Evolutionary conservation across 495 filamentous ascomycete species (phyloP).

Genomic region (Annulohypoxylon bovei): DNA sequence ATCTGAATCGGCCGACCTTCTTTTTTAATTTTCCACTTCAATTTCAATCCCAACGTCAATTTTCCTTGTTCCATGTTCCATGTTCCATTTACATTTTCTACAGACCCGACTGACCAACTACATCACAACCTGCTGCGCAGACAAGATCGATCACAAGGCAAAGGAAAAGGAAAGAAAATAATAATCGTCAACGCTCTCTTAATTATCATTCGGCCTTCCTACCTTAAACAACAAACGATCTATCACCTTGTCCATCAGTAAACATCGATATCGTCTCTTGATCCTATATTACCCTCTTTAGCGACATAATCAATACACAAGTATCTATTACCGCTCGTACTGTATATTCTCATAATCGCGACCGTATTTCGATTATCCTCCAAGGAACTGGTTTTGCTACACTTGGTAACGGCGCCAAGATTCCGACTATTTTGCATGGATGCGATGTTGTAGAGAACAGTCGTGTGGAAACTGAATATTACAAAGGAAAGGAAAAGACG

Average conservation of each 20-base stretch:
- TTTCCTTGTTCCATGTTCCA: constrained; percentile 35
- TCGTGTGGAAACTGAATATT: constrained; percentile 11
- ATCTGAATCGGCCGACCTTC: constrained; percentile 31
- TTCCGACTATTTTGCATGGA: background rate
- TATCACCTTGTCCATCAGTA: background rate
- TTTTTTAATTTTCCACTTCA: constrained; percentile 10
- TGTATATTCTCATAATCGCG: background rate
- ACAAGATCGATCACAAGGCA: background rate
- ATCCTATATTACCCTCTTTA: constrained; percentile 3
- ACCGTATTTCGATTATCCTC: background rate
- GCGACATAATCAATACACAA: background rate
- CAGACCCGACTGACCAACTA: constrained; percentile 38
- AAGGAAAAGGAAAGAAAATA: background rate
- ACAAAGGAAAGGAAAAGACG: background rate
- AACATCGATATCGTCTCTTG: background rate
- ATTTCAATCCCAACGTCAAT: background rate
- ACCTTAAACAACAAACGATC: constrained; percentile 12
- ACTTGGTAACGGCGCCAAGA: background rate
- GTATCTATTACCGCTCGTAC: background rate
- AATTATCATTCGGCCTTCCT: constrained; percentile 7
- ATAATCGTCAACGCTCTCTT: constrained; percentile 45
- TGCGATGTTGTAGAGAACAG: constrained; percentile 8
- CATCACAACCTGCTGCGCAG: constrained; percentile 38
- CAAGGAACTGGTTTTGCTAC: background rate
- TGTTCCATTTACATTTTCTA: constrained; percentile 42